These are phyloP conservation scores for Mycena amicta DNA, from an alignment of 768 basidiomycete species.

Conservation along the genomic window DNA sequence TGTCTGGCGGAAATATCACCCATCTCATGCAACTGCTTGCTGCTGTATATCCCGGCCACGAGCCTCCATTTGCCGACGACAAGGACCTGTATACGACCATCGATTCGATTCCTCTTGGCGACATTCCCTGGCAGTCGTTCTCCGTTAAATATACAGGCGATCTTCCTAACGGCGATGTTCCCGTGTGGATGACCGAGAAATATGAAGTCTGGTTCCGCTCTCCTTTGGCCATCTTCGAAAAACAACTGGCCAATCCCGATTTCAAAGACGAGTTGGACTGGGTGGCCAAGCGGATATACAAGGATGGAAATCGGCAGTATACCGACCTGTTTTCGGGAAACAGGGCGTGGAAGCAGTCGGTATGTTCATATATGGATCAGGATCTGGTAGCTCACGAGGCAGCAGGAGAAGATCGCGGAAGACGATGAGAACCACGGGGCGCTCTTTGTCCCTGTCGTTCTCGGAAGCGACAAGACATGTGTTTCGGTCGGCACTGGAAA, in stretches of 20 bases:
- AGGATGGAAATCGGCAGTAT: conserved; percentile 18
- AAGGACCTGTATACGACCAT: conserved; percentile 36
- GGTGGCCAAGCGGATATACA: conserved; percentile 21
- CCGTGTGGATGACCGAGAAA: conserved; percentile 23
- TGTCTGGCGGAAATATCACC: conserved; percentile 25
- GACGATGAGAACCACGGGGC: conserved; percentile 28
- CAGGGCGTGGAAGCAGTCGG: conserved; percentile 28
- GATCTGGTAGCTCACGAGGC: not conserved
- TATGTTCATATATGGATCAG: conserved; percentile 8
- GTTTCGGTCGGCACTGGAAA: conserved; percentile 41
- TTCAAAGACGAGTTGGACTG: conserved; percentile 30
- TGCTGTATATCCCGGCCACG: conserved; percentile 6
- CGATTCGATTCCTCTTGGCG: conserved; percentile 36
- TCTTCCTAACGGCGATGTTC: conserved; percentile 1
- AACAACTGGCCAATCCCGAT: conserved; percentile 29
- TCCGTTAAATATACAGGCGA: conserved; percentile 27
- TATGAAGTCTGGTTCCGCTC: conserved; percentile 30
- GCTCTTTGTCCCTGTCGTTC: conserved; percentile 34
- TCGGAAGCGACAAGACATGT: conserved; percentile 42
- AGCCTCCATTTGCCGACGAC: conserved; percentile 34
- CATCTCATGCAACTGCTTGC: conserved; percentile 26
- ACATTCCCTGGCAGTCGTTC: conserved; percentile 40
- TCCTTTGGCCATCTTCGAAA: conserved; percentile 19
- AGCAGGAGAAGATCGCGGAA: conserved; percentile 1
- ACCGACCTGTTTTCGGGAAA: conserved; percentile 27